Base-by-base conservation (phyloP, 768 basidiomycete genomes). In the Collybiopsis confluens region DNA sequence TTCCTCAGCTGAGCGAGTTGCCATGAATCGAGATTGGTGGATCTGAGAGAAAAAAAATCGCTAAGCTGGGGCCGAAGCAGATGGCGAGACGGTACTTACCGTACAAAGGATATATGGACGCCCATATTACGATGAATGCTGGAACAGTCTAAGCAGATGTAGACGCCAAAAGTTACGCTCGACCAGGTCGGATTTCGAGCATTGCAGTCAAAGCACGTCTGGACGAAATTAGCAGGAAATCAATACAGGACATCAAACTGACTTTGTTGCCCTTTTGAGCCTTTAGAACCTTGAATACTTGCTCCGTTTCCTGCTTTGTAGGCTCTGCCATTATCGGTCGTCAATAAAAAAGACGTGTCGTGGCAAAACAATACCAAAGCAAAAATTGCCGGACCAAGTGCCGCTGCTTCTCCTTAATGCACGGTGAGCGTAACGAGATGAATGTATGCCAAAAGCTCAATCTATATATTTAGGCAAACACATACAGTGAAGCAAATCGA, bases 131-230 rank as follows among this genome's bases (percentile, higher is more conserved):
- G 79, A 71, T 99, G 97, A 13, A 89, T 74, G 59, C 88, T 90
- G 4, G 96, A 98, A 76, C 97, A 99, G 55, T 99, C 95, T 28
- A 98, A 75, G 65, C 97, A 99, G 64, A 99, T 94, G 71, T 98
- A 98, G 13, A 98, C 86, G 30, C 92, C 96, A 65, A 89, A 99
- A 0, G 93, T 95, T 20, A 97, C 92, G 57, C 92, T 94, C 3
- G 94, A 86, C 97, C 96, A 98, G 28, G 94, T 97, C 43, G 96
- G 96, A 72, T 97, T 97, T 62, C 93, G 87, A 44, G 95, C 94
- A 63, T 82, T 80, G 68, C 96, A 98, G 68, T 98, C 96, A 63
- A 97, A 97, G 72, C 96, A 98, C 65, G 79, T 76, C 90, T 52
- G 15, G 38, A 41, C 24, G 18, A 21, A 24, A 52, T 42, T 23